These are phyloP conservation scores for Nepenthes mirabilis DNA, from an alignment of 148 eudicot genomes.

Conservation along the genomic window DNA sequence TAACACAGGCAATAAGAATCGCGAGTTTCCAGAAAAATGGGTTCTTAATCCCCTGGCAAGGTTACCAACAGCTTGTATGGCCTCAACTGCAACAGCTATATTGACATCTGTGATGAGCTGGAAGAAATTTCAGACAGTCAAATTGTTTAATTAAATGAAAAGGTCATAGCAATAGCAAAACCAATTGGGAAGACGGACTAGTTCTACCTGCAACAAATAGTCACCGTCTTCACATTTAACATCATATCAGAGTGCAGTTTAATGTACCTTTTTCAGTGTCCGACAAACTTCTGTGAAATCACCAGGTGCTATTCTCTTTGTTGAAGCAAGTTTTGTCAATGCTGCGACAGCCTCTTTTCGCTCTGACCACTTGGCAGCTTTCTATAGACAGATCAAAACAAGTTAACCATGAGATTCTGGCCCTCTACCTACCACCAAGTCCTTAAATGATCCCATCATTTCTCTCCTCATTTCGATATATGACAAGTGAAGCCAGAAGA, in stretches of 20 bases:
- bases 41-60: slow-evolving; percentile 87
- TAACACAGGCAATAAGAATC: slow-evolving; percentile 76
- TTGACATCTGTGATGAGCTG: slow-evolving; percentile 96
- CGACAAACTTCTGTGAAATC: slow-evolving; percentile 94
- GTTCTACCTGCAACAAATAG: not conserved
- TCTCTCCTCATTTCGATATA: not conserved
- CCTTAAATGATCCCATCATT: not conserved
- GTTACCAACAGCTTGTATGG: slow-evolving; percentile 94
- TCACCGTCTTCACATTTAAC: not conserved
- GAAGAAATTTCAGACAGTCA: slow-evolving; percentile 4
- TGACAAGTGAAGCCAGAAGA: not conserved
- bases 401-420: not conserved
- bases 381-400: slow-evolving; percentile 23
- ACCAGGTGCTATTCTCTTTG: slow-evolving; percentile 90
- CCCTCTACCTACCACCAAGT: not conserved
- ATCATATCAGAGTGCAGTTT: not conserved
- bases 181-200: not conserved
- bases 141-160: not conserved
- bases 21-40: slow-evolving; percentile 78
- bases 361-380: slow-evolving; percentile 99
- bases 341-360: slow-evolving; percentile 98
- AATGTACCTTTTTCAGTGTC: slow-evolving; percentile 72
- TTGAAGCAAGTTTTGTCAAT: slow-evolving; percentile 92
- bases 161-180: not conserved
- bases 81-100: slow-evolving; percentile 92